Base-by-base conservation (phyloP, 78 protist species). In the Paulinella micropora region DNA sequence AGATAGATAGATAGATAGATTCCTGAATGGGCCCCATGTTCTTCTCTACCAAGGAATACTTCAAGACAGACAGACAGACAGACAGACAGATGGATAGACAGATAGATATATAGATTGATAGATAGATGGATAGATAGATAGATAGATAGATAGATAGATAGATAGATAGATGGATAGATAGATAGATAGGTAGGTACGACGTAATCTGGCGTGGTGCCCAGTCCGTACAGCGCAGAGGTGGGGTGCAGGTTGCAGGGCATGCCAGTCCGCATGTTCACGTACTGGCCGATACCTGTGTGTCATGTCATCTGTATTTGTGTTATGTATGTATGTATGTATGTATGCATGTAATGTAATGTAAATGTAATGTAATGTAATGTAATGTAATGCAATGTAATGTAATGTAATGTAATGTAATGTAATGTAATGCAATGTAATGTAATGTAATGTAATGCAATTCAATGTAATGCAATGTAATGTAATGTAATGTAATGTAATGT, bases 221-320 rank as follows among this genome's bases (percentile, higher is more conserved):
- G 82, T 37, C 96, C 96, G 90, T 86, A 94, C 77, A 97, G 93
- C 1, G 98, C 94, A 26, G 92, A 83, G 1, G 98, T 94, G 26
- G 99, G 99, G 89, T 98, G 99, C 81, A 98, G 94, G 73, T 91
- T 90, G 84, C 97, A 94, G 26, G 97, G 95, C 95, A 96, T 93
- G 64, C 98, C 99, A 2, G 93, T 95, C 39, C 98, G 92, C 94
- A 97, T 88, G 89, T 97, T 96, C 34, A 93, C 93, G 86, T 97
- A 97, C 93, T 96, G 97, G 34, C 95, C 98, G 89, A 96, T 91
- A 73, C 94, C 89, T 39, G 90, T 90, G 82, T 89, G 86, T 39
- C 84, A 15, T 28, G 39, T 31, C 15, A 51, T 51, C 6, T 51
- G 15, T 51, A 51, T 51, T 36, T 90, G 15, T 51, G 15, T 51